Percentiles rank a stretch among this genome's conserved stretches.
Conservation (phyloP, 2,329 filamentous ascomycete species). For the Pseudohalonectria lignicola region DNA sequence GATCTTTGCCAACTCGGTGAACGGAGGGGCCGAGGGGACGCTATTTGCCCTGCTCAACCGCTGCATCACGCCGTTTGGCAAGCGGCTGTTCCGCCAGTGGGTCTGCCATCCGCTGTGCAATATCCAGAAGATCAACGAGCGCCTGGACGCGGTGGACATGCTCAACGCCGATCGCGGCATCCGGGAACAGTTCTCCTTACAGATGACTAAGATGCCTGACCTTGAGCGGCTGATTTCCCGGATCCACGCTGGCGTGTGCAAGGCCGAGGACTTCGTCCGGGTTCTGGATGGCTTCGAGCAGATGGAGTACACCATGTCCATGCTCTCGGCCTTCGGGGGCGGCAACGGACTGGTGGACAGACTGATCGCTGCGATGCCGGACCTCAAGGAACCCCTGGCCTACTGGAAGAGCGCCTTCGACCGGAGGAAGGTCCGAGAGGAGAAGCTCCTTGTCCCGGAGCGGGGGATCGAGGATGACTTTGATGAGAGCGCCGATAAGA, state of each 20-base stretch:
- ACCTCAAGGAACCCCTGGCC: slow-evolving; percentile 60
- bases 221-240: slow-evolving; percentile 89
- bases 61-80: slow-evolving; percentile 93
- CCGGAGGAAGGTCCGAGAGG: slow-evolving; percentile 63
- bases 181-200: slow-evolving; percentile 78
- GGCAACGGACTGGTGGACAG: slow-evolving; percentile 76
- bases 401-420: slow-evolving; percentile 94
- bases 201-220: slow-evolving; percentile 86
- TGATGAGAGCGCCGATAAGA: slow-evolving; percentile 67
- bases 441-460: slow-evolving; percentile 75
- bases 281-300: slow-evolving; percentile 96
- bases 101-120: slow-evolving; percentile 91
- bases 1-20: slow-evolving; percentile 85
- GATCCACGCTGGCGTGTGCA: slow-evolving; percentile 85
- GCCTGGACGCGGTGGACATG: slow-evolving; percentile 87
- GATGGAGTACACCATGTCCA: slow-evolving; percentile 85
- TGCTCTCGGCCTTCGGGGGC: slow-evolving; percentile 63
- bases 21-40: slow-evolving; percentile 76
- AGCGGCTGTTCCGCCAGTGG: slow-evolving; percentile 93
- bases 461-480: slow-evolving; percentile 86
- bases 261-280: slow-evolving; percentile 81
- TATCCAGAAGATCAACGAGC: slow-evolving; percentile 78
- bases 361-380: slow-evolving; percentile 75
- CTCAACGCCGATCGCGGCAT: slow-evolving; percentile 73
- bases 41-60: slow-evolving; percentile 85